phyloP scores from a whole-genome alignment of 2,329 filamentous ascomycete genomes.

The Ophiostoma angusticollis region DNA sequence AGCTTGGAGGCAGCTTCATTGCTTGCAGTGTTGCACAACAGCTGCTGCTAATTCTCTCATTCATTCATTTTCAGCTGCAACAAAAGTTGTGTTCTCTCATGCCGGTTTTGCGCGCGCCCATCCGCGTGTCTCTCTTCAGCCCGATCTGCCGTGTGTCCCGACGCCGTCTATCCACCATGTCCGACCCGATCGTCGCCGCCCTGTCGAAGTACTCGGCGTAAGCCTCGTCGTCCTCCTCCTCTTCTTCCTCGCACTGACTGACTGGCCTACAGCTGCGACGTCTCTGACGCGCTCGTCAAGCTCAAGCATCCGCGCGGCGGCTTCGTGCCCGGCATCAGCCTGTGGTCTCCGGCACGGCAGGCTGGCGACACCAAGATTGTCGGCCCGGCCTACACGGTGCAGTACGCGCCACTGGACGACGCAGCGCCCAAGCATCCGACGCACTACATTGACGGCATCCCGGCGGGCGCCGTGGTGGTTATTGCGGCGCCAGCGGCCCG shows the following conservation, averaged over 20 bases:
- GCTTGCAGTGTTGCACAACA: no score
- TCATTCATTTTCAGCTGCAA: no score
- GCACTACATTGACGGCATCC: conserved; percentile 39
- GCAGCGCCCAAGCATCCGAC: conserved; percentile 30
- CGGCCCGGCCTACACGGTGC: conserved; percentile 41
- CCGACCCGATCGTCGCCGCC: conserved; percentile 17
- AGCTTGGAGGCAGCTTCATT: no score
- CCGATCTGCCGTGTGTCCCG: no score
- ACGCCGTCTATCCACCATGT: conserved; percentile 1
- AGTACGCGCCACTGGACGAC: conserved; percentile 35
- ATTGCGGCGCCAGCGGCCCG: conserved; percentile 34
- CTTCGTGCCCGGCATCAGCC: conserved; percentile 39
- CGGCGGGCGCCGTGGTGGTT: conserved; percentile 34
- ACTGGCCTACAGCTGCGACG: conserved; percentile 37
- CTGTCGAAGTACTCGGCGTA: conserved; percentile 24
- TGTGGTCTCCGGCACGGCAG: conserved; percentile 41
- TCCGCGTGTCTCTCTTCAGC: no score
- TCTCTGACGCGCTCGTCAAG: conserved; percentile 39
- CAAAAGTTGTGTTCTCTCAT: no score
- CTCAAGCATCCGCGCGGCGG: conserved; percentile 35
- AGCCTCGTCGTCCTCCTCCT: conserved; percentile 2
- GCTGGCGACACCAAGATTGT: conserved; percentile 38
- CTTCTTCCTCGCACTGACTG: no score
- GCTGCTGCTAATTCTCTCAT: no score
- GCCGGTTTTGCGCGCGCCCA: no score